A percentile compares a stretch with the other conserved stretches of the same genome.
Evolutionary conservation across 768 basidiomycete genomes (phyloP).

Genomic region (Panus rudis): DNA sequence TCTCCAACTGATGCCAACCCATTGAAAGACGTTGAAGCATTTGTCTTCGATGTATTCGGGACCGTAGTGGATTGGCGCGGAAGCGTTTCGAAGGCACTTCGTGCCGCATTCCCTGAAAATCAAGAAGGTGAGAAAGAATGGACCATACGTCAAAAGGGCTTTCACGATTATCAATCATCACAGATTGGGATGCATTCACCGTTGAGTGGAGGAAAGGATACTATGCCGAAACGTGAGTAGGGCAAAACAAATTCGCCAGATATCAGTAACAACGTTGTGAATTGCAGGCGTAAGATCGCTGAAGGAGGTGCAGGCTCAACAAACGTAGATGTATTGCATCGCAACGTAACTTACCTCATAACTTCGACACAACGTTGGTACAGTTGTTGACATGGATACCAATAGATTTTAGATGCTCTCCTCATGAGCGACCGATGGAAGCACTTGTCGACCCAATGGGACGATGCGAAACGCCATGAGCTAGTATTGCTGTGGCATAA

Average conservation of each 20-base stretch:
- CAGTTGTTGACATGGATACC: background rate
- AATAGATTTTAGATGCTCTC: conserved; percentile 52
- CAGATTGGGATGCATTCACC: conserved; percentile 44
- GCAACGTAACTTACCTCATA: conserved; percentile 31
- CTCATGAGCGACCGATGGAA: conserved; percentile 44
- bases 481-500: conserved; percentile 54
- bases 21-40: conserved; percentile 17
- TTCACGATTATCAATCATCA: background rate
- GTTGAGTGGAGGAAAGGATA: conserved; percentile 54
- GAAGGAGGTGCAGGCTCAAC: conserved; percentile 38
- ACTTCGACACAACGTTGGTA: background rate
- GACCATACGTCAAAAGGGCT: background rate
- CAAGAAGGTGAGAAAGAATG: conserved; percentile 1
- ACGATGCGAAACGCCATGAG: conserved; percentile 34
- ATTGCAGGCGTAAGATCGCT: conserved; percentile 35
- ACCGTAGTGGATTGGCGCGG: conserved; percentile 27
- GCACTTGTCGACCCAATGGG: conserved; percentile 38
- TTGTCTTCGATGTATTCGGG: conserved; percentile 26
- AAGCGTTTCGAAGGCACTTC: conserved; percentile 13
- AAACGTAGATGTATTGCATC: conserved; percentile 51
- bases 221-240: conserved; percentile 35
- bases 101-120: background rate
- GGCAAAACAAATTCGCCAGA: background rate
- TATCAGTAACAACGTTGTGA: background rate
- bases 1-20: too few species aligned